Evolutionary conservation across 345 rosid genomes (phyloP).

Genomic region (Arabis alpina): DNA sequence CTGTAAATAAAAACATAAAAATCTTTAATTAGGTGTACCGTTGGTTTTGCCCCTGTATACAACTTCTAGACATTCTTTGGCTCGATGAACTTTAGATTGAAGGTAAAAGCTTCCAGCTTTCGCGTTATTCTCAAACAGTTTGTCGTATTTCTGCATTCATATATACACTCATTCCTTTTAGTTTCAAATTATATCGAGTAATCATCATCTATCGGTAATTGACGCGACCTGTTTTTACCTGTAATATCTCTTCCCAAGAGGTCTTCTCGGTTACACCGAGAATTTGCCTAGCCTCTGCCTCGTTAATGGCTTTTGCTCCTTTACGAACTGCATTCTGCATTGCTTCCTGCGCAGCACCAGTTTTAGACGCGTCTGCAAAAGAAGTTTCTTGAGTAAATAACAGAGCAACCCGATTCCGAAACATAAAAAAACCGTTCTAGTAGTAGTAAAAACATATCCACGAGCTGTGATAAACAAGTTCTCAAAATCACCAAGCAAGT

Average conservation of each 20-base stretch:
- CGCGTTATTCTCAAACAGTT: slow-evolving; percentile 72
- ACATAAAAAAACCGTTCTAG: neutral
- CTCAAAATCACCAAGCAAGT: slow-evolving; percentile 3
- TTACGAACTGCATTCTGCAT: slow-evolving; percentile 65
- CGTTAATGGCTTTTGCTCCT: slow-evolving; percentile 72
- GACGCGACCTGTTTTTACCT: slow-evolving; percentile 52
- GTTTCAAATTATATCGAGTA: slow-evolving; percentile 3
- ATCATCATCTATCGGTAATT: neutral
- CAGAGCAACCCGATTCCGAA: neutral
- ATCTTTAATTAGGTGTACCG: slow-evolving; percentile 51
- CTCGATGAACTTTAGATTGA: slow-evolving; percentile 92
- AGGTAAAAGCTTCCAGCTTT: slow-evolving; percentile 90
- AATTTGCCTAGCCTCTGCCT: slow-evolving; percentile 89
- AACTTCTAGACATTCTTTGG: slow-evolving; percentile 86
- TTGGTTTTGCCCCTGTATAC: slow-evolving; percentile 51
- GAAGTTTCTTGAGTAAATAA: neutral
- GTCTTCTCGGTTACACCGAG: slow-evolving; percentile 73
- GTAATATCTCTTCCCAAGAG: slow-evolving; percentile 82
- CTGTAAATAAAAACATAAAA: neutral
- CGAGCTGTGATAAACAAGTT: neutral
- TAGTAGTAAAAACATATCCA: neutral
- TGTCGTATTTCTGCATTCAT: slow-evolving; percentile 69
- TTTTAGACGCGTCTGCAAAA: slow-evolving; percentile 76
- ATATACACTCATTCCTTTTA: slow-evolving; percentile 39
- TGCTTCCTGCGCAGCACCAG: slow-evolving; percentile 84